These are phyloP conservation scores for Geotrichum phurueaensis DNA, from an alignment of 1,139 yeast genomes.

Conservation along the genomic window DNA sequence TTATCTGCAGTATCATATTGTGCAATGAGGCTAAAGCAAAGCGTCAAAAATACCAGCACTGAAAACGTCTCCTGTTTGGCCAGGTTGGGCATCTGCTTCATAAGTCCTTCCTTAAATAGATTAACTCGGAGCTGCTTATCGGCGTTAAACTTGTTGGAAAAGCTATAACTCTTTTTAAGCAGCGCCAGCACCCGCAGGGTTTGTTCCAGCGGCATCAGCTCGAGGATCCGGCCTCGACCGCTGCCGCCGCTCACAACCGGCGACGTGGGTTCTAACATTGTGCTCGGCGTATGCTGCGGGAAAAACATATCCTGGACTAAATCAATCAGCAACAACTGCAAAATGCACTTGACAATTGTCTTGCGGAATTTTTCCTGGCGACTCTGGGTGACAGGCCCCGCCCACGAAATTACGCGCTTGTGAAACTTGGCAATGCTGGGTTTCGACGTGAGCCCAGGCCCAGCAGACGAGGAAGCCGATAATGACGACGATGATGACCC, in stretches of 20 bases:
- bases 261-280: not conserved
- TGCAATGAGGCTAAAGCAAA: not conserved
- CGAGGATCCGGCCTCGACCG: constrained; percentile 46
- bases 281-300: constrained; percentile 41
- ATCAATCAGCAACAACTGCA: constrained; percentile 85
- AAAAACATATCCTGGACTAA: constrained; percentile 73
- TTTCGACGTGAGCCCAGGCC: constrained; percentile 2
- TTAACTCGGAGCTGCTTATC: constrained; percentile 81
- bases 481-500: constrained; percentile 18
- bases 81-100: constrained; percentile 86
- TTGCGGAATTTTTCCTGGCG: constrained; percentile 49
- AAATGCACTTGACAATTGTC: constrained; percentile 86
- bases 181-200: constrained; percentile 55
- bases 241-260: constrained; percentile 7
- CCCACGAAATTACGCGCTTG: constrained; percentile 9
- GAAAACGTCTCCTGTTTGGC: constrained; percentile 88
- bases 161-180: constrained; percentile 64
- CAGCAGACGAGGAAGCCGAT: constrained; percentile 15
- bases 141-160: constrained; percentile 82
- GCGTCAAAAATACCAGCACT: constrained; percentile 60
- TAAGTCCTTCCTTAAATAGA: constrained; percentile 86
- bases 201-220: constrained; percentile 58
- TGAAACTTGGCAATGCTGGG: constrained; percentile 6
- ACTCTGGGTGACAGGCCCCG: constrained; percentile 10
- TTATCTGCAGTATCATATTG: not conserved